A percentile compares a stretch with the other conserved stretches of the same genome.
These are phyloP conservation scores for Telopea speciosissima DNA, from an alignment of 177 flowering plant species.

Conservation along the genomic window DNA sequence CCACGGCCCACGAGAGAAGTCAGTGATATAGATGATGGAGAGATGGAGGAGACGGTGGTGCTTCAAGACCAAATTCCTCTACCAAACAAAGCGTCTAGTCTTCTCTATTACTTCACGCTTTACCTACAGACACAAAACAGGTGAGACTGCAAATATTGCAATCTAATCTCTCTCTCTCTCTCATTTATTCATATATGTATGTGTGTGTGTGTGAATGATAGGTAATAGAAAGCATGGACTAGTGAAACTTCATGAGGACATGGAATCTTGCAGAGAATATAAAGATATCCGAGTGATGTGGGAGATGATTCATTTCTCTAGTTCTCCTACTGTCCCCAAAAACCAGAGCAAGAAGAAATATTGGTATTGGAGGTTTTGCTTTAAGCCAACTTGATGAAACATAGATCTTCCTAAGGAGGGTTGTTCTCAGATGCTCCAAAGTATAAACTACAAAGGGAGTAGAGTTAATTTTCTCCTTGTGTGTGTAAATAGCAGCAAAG, in stretches of 20 bases:
- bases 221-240: slow-evolving; percentile 31
- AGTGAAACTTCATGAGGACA: slow-evolving; percentile 46
- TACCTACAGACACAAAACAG: slow-evolving; percentile 23
- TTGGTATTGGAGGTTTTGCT: slow-evolving; percentile 33
- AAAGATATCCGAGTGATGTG: slow-evolving; percentile 67
- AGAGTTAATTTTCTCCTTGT: not conserved
- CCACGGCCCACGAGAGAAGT: no score
- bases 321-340: slow-evolving; percentile 9
- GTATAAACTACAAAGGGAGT: no score
- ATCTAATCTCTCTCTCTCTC: not conserved
- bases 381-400: slow-evolving; percentile 25
- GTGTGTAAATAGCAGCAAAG: not conserved
- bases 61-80: slow-evolving; percentile 28
- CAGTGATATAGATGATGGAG: no score
- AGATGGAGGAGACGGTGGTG: slow-evolving; percentile 13
- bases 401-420: not conserved
- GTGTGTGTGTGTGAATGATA: slow-evolving; percentile 14
- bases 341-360: slow-evolving; percentile 9
- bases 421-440: not conserved
- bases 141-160: not conserved
- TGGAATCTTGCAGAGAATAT: slow-evolving; percentile 58
- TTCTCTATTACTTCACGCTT: slow-evolving; percentile 26
- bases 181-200: no score
- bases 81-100: slow-evolving; percentile 26
- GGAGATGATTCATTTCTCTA: slow-evolving; percentile 57